phyloP scores from a whole-genome alignment of 345 rosid genomes.

The Draba incana region DNA sequence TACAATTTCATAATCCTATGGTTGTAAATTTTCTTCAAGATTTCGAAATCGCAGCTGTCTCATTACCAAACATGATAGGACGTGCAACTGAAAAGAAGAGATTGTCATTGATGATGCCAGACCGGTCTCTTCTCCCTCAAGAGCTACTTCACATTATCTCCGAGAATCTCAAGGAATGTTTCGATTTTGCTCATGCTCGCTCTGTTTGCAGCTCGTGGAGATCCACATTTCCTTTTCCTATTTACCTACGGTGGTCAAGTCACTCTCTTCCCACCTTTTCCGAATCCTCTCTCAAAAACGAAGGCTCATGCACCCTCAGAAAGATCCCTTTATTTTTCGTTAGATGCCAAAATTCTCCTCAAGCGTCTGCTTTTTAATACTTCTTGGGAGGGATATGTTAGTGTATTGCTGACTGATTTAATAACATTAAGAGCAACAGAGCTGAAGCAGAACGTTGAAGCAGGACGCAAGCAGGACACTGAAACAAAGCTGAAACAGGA shows the following conservation, averaged over 20 bases:
- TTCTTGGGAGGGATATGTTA: too few relatives aligned
- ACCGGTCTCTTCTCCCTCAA: constrained; percentile 1
- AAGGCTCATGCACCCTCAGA: not conserved
- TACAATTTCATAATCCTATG: too few relatives aligned
- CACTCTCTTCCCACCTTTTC: not conserved
- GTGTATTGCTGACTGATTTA: too few relatives aligned
- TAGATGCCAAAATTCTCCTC: not conserved
- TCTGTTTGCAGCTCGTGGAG: not conserved
- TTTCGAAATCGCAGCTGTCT: not conserved
- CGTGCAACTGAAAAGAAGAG: not conserved
- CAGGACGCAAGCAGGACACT: too few relatives aligned
- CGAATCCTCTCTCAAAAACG: too few relatives aligned
- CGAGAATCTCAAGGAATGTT: not conserved
- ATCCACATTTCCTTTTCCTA: not conserved
- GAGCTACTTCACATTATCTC: not conserved
- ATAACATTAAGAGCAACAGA: too few relatives aligned
- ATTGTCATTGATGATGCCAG: not conserved
- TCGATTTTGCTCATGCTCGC: not conserved
- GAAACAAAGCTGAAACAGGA: too few relatives aligned
- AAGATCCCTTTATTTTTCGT: not conserved
- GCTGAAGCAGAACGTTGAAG: too few relatives aligned
- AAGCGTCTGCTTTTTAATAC: too few relatives aligned
- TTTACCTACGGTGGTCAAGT: not conserved
- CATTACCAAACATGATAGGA: too few relatives aligned
- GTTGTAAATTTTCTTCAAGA: not conserved